Base-by-base conservation (phyloP, 345 rosid species). In the Mangifera indica region DNA sequence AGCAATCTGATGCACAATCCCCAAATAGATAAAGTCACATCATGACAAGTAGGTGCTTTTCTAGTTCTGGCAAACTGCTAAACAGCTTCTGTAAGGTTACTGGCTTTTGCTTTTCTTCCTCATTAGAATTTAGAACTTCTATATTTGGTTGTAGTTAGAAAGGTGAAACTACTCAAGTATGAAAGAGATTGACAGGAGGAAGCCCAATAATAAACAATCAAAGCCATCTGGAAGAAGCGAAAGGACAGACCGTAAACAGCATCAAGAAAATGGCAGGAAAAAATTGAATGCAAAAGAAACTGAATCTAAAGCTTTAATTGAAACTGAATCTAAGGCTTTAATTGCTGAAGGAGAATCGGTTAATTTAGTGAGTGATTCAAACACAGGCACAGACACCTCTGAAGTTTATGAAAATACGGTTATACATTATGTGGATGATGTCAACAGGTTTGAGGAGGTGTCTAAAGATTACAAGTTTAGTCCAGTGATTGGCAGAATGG, bases 381-480 rank as follows among this genome's bases (percentile, higher is more conserved):
- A 85, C 71, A 74, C 77, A 45, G 87, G 83, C 59, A 75, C 89
- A 25, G 93, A 84, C 86, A 72, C 80, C 63, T 60, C 88, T 58
- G 89, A 83, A 82, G 83, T 80, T 84, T 82, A 80, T 72, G 88
- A 85, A 68, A 82, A 79, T 1, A 51, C 86, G 79, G 88, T 81
- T 79, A 78, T 87, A 79, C 85, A 87, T 77, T 87, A 85, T 82
- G 81, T 86, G 80, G 91, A 87, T 79, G 87, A 89, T 76, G 81
- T 69, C 56, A 82, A 84, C 87, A 85, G 76, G 81, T 75, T 52
- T 73, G 84, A 78, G 29, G 80, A 42, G 67, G 72, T 70, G 45
- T 79, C 80, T 80, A 75, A 57, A 67, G 77, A 69, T 75, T 56
- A 77, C 26, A 79, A 81, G 71, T 67, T 75, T 26, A 29, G 71